Conservation (phyloP, 1,139 yeast genomes). For the Lizanozyma gosingica region DNA sequence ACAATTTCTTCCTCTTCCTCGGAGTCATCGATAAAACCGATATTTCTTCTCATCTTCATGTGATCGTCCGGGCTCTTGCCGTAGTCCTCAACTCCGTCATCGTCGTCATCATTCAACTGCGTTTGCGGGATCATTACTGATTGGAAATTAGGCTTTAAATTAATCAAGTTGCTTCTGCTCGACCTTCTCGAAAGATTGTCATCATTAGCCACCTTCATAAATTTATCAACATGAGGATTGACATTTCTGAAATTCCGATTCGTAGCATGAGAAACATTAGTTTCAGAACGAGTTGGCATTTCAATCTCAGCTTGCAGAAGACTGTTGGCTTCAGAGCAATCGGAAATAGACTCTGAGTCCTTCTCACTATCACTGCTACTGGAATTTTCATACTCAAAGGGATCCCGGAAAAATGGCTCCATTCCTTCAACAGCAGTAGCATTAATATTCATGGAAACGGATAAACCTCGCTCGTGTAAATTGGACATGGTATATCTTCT, state of each 20-base stretch:
- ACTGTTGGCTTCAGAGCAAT: not conserved
- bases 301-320: not conserved
- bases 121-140: constrained; percentile 75
- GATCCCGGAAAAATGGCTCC: not conserved
- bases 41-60: constrained; percentile 11
- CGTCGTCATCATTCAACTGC: constrained; percentile 58
- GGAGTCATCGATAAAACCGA: constrained; percentile 9
- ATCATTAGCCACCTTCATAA: constrained; percentile 2
- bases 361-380: constrained; percentile 15
- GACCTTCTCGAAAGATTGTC: constrained; percentile 1
- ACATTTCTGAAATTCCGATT: not conserved
- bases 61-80: constrained; percentile 11
- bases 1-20: constrained; percentile 9
- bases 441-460: constrained; percentile 65
- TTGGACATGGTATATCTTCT: constrained; percentile 46
- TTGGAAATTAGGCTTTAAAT: constrained; percentile 60
- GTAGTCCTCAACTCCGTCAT: constrained; percentile 40
- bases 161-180: constrained; percentile 7
- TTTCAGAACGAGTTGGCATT: not conserved
- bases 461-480: constrained; percentile 63
- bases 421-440: constrained; percentile 5
- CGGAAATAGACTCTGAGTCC: constrained; percentile 7
- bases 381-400: not conserved
- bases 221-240: constrained; percentile 1
- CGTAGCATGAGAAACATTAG: not conserved